Percentiles rank a stretch among this genome's conserved stretches.
Evolutionary conservation across 176 grass and related monocot genomes (phyloP).

Genomic region (Bothriochloa decipiens): DNA sequence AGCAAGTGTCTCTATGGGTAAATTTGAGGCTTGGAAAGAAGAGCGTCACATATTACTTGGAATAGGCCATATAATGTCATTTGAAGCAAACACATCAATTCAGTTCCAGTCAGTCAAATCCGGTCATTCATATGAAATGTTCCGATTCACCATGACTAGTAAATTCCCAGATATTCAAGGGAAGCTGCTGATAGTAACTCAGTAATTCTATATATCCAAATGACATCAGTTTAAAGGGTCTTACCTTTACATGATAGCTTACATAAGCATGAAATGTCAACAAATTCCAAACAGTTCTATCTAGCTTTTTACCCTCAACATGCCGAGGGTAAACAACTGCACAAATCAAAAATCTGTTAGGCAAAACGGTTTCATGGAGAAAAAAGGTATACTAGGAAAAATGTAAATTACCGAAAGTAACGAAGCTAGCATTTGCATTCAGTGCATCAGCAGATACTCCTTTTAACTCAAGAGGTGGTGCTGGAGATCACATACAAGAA

Average conservation of each 20-base stretch:
- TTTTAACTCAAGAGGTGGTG: slow-evolving; percentile 89
- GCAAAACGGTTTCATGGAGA: background rate
- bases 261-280: too few relatives aligned
- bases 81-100: background rate
- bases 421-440: slow-evolving; percentile 96
- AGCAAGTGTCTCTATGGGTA: slow-evolving; percentile 12
- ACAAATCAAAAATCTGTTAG: background rate
- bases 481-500: slow-evolving; percentile 89
- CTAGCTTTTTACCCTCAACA: too few relatives aligned
- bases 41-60: background rate
- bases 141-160: background rate
- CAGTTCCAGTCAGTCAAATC: background rate
- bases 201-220: slow-evolving; percentile 10
- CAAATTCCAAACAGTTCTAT: too few relatives aligned
- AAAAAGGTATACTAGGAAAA: slow-evolving; percentile 8
- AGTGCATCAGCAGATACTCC: slow-evolving; percentile 70
- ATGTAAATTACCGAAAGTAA: slow-evolving; percentile 92
- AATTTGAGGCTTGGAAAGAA: slow-evolving; percentile 1
- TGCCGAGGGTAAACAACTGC: too few relatives aligned
- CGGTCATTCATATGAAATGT: slow-evolving; percentile 7
- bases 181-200: background rate
- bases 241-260: too few relatives aligned
- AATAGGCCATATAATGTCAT: background rate
- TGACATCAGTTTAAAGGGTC: too few relatives aligned
- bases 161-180: slow-evolving; percentile 14